Conservation (phyloP, 768 basidiomycete species). For the Chlorophyllum brunneum region DNA sequence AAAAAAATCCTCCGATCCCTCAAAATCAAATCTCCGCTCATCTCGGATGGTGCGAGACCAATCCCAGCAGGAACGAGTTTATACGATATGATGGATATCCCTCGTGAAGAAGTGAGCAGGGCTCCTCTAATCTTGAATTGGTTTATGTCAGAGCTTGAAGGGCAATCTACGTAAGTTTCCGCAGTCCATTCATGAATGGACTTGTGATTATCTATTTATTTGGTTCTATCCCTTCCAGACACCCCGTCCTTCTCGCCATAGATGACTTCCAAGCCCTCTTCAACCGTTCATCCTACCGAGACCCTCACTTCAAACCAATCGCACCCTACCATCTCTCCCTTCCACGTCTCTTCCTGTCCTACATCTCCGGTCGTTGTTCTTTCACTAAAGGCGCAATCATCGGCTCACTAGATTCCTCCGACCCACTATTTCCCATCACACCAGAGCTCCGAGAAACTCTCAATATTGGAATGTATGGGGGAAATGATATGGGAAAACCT, state of each 20-base stretch:
- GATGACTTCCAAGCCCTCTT: slow-evolving; percentile 89
- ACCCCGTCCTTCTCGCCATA: slow-evolving; percentile 78
- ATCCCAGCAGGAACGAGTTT: slow-evolving; percentile 49
- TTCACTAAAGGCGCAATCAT: slow-evolving; percentile 70
- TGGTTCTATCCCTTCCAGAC: slow-evolving; percentile 32
- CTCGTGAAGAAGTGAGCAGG: slow-evolving; percentile 37
- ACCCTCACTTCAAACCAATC: slow-evolving; percentile 66
- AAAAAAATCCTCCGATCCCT: slow-evolving; percentile 36
- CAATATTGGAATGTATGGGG: slow-evolving; percentile 22
- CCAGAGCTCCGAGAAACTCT: slow-evolving; percentile 66
- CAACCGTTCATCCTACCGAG: slow-evolving; percentile 61
- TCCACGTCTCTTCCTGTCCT: slow-evolving; percentile 76
- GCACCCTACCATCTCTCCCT: slow-evolving; percentile 76
- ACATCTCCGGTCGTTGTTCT: slow-evolving; percentile 58
- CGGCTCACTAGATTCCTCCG: slow-evolving; percentile 61
- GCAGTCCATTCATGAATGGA: background rate
- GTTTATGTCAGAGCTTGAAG: slow-evolving; percentile 57
- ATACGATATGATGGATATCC: slow-evolving; percentile 53
- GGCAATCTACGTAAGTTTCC: slow-evolving; percentile 55
- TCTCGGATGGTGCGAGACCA: slow-evolving; percentile 47
- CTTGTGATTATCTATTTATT: background rate
- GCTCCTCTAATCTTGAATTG: slow-evolving; percentile 56
- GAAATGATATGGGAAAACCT: slow-evolving; percentile 23
- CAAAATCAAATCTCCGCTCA: slow-evolving; percentile 33
- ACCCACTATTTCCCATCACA: slow-evolving; percentile 54